Evolutionary conservation across 345 rosid species (phyloP), one percentile per base, ranked within the genome.

Genomic region (Rhodomyrtus tomentosa): DNA sequence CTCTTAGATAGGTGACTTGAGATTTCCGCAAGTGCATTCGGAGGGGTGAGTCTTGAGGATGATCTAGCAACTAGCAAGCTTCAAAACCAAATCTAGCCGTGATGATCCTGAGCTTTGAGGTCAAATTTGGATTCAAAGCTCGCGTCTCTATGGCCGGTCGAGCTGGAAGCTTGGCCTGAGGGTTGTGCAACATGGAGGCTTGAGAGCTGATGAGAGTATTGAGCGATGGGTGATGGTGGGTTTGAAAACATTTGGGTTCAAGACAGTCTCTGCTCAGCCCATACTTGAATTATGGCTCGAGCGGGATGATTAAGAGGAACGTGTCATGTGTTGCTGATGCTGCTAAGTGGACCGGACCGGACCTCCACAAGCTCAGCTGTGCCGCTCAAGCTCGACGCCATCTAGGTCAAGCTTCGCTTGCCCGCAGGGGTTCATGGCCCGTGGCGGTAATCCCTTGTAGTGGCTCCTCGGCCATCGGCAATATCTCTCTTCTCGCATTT

Each of bases 11-110:
- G 0, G 2, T 3, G 38, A 13, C 27, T 59, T 6, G 1, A 59
- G 1, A 14, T 59, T 3, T 29, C 21, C 0, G 5, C 4, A 59
- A 29, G 15, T 15, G 10, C 6, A 1, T 13, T 18, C 14, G 0
- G 21, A 3, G 73, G 38, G 20, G 2, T 6, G 32, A 27, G 38
- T 58, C 73, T 27, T 29, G 73, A 59, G n/a, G 14, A 56, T 56
- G 27, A 56, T 56, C 27, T 56, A n/a, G 32, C 13, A 0, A 18
- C 68, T 18, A n/a, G 3, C 3, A 4, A n/a, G 6, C 68, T 56
- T 7, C 8, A 12, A n/a, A 56, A 56, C 68, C 18, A 58, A 18
- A 58, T 58, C 14, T 27, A 14, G 38, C 38, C 72, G 27, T 6
- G 72, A 58, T 4, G 1, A 6, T 4, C 4, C 0, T 1, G 36